These are phyloP conservation scores for Chrysanthemum makinoi DNA, from an alignment of 129 eudicot genomes.

Conservation along the genomic window DNA sequence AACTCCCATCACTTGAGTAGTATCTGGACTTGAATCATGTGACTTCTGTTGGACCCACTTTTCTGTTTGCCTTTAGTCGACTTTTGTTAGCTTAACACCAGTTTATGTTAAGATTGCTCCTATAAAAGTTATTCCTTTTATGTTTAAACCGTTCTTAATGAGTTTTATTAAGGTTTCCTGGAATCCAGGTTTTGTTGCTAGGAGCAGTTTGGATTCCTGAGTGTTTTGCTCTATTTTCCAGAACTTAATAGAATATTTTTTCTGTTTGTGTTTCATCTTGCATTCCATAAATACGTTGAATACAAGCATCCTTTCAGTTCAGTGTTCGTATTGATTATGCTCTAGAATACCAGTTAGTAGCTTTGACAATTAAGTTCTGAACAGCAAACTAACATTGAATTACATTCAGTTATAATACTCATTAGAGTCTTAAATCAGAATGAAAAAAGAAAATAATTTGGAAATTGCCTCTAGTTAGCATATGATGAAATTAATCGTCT, in stretches of 20 bases:
- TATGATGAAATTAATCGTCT: conserved; percentile 16
- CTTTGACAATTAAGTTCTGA: not conserved
- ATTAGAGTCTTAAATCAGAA: not conserved
- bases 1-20: too few species aligned
- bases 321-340: conserved; percentile 1
- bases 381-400: not conserved
- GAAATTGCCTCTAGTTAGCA: not conserved
- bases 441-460: not conserved
- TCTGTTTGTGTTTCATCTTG: conserved; percentile 3
- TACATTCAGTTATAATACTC: conserved; percentile 12
- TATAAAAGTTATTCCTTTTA: conserved; percentile 21
- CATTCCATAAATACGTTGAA: conserved; percentile 27
- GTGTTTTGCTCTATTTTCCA: conserved; percentile 14
- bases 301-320: conserved; percentile 14
- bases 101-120: conserved; percentile 1
- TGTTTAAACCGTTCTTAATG: conserved; percentile 14
- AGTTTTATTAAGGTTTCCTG: conserved; percentile 10
- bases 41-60: conserved; percentile 1
- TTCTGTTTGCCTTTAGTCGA: conserved; percentile 10
- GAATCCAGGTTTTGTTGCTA: conserved; percentile 4
- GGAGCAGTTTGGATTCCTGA: not conserved
- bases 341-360: not conserved
- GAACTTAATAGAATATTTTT: conserved; percentile 17
- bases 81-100: conserved; percentile 4
- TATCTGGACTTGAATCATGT: not conserved